Percentiles rank a stretch among this genome's conserved stretches.
Evolutionary conservation across 2,329 filamentous ascomycete genomes (phyloP).

Genomic region (Arthrobotrys iridis): DNA sequence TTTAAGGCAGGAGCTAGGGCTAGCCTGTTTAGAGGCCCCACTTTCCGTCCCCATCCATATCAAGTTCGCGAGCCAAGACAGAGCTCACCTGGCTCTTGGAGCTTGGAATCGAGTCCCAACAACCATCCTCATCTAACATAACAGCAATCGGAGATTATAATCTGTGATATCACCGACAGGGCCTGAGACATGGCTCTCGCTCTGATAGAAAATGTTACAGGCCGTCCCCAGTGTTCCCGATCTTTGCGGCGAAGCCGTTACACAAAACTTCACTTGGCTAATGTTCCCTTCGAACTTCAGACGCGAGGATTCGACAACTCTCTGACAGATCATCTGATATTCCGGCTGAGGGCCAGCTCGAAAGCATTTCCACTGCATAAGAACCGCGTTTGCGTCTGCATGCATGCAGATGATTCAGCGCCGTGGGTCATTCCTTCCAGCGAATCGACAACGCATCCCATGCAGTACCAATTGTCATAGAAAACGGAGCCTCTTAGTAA

Average conservation of each 20-base stretch:
- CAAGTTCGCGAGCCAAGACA: slow-evolving; percentile 30
- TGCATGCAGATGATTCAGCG: slow-evolving; percentile 18
- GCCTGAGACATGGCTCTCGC: slow-evolving; percentile 8
- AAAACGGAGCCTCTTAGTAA: slow-evolving; percentile 1
- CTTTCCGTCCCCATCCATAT: slow-evolving; percentile 48
- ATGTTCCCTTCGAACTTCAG: neutral
- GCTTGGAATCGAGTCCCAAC: slow-evolving; percentile 29
- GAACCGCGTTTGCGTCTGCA: slow-evolving; percentile 7
- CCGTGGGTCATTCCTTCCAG: neutral
- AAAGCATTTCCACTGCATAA: slow-evolving; percentile 8
- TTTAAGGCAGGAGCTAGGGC: slow-evolving; percentile 34
- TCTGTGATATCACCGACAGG: slow-evolving; percentile 35
- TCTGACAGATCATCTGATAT: slow-evolving; percentile 32
- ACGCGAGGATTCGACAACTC: slow-evolving; percentile 11
- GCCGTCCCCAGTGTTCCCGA: neutral
- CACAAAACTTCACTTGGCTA: neutral
- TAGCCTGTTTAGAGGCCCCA: slow-evolving; percentile 41
- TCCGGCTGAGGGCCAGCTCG: neutral
- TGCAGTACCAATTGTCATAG: neutral
- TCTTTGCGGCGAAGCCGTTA: neutral
- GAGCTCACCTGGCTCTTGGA: slow-evolving; percentile 47
- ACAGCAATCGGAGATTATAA: slow-evolving; percentile 48
- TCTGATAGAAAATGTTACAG: neutral
- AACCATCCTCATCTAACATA: slow-evolving; percentile 30
- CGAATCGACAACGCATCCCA: slow-evolving; percentile 28